These are phyloP conservation scores for Botrytis pseudocinerea DNA, from an alignment of 2,329 filamentous ascomycete species.

Conservation along the genomic window DNA sequence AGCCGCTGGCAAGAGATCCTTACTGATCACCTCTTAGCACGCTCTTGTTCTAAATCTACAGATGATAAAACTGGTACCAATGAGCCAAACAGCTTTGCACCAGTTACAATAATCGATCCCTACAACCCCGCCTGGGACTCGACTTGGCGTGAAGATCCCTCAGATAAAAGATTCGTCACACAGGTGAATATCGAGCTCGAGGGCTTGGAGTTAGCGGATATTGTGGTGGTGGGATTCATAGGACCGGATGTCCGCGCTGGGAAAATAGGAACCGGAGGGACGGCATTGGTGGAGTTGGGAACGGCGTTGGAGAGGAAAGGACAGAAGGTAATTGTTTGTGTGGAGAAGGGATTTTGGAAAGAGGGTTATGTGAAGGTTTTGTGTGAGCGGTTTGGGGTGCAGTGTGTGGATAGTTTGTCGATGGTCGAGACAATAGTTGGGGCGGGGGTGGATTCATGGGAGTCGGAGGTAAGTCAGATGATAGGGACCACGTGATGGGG, in stretches of 20 bases:
- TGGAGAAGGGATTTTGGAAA: constrained; percentile 54
- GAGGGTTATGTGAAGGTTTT: constrained; percentile 62
- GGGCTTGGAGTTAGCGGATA: constrained; percentile 52
- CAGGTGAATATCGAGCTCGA: constrained; percentile 64
- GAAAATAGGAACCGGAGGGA: constrained; percentile 62
- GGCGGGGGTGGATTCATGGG: constrained; percentile 60
- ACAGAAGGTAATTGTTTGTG: constrained; percentile 82
- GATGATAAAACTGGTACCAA: constrained; percentile 71
- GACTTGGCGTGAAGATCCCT: constrained; percentile 52
- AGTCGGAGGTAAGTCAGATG: not conserved
- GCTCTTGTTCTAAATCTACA: constrained; percentile 80
- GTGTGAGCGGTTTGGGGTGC: constrained; percentile 49
- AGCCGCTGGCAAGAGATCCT: constrained; percentile 38
- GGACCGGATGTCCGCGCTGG: constrained; percentile 66
- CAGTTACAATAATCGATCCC: constrained; percentile 60
- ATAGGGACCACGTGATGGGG: constrained; percentile 62
- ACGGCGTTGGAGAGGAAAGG: constrained; percentile 53
- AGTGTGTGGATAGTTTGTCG: constrained; percentile 47
- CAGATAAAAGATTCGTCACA: constrained; percentile 48
- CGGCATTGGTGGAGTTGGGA: constrained; percentile 51
- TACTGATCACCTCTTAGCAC: constrained; percentile 72
- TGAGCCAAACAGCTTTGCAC: constrained; percentile 26
- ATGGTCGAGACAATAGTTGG: constrained; percentile 50
- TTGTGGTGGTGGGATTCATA: constrained; percentile 68
- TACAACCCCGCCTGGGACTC: constrained; percentile 57